Evolutionary conservation across 176 grass and related monocot genomes (phyloP).

Genomic region (Otatea glauca): DNA sequence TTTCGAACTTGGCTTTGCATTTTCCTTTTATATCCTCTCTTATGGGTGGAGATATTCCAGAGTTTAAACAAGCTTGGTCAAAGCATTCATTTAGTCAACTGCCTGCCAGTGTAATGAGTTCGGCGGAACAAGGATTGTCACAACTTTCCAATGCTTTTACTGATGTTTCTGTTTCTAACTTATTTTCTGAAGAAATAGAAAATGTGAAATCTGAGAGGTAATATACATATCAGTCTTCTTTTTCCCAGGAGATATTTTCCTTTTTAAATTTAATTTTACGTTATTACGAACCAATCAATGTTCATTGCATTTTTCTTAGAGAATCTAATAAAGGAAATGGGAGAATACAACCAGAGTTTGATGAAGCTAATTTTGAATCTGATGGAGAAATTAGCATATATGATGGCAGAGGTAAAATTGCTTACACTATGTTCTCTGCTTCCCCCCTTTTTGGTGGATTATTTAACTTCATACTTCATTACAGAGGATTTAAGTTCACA

Average conservation of each 20-base stretch:
- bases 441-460: neutral
- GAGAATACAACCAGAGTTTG: constrained; percentile 37
- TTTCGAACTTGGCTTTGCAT: constrained; percentile 60
- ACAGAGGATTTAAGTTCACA: constrained; percentile 53
- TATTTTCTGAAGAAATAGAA: constrained; percentile 53
- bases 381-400: constrained; percentile 37
- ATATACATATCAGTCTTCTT: constrained; percentile 19
- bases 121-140: constrained; percentile 29
- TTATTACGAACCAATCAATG: constrained; percentile 21
- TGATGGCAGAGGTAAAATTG: constrained; percentile 42
- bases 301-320: constrained; percentile 41
- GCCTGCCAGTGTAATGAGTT: constrained; percentile 36
- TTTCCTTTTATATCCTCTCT: constrained; percentile 80
- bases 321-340: constrained; percentile 39
- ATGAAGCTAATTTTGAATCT: constrained; percentile 37
- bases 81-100: constrained; percentile 40
- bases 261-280: neutral
- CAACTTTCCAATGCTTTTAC: constrained; percentile 38
- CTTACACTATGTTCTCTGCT: neutral
- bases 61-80: constrained; percentile 25
- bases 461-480: constrained; percentile 37
- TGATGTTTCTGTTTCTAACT: constrained; percentile 40
- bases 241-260: constrained; percentile 20
- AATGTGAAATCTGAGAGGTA: constrained; percentile 52
- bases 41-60: constrained; percentile 55